Evolutionary conservation across 176 grass and related monocot species (phyloP).

Genomic region (Microstegium vimineum): DNA sequence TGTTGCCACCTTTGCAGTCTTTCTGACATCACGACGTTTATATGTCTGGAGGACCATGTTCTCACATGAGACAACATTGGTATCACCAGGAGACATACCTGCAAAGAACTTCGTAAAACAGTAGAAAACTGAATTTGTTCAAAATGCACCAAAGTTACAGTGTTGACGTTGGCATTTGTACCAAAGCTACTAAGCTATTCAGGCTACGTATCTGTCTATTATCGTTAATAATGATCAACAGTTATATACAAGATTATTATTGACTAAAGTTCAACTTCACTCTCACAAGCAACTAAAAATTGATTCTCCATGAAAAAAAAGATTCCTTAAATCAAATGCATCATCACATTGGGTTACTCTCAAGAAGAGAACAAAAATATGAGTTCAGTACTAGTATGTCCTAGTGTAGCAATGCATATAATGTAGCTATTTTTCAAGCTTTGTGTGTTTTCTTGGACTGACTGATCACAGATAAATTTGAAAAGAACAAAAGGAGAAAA

Average conservation of each 20-base stretch:
- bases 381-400: not conserved
- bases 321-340: not conserved
- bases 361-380: not conserved
- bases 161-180: not conserved
- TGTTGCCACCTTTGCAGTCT: not conserved
- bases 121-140: not conserved
- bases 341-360: not conserved
- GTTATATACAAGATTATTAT: not conserved
- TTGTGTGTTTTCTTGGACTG: not conserved
- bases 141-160: not conserved
- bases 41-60: slow-evolving; percentile 26
- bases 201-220: not conserved
- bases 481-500: not conserved
- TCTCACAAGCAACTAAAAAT: not conserved
- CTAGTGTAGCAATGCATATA: not conserved
- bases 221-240: not conserved
- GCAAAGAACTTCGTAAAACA: slow-evolving; percentile 9
- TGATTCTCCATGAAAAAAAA: not conserved
- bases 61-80: slow-evolving; percentile 18
- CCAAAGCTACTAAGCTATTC: not conserved
- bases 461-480: not conserved
- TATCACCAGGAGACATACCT: slow-evolving; percentile 55
- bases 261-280: slow-evolving; percentile 14
- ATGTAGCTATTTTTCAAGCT: not conserved
- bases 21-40: slow-evolving; percentile 20